A percentile compares a stretch with the other conserved stretches of the same genome.
Evolutionary conservation across 148 eudicot genomes (phyloP).

Genomic region (Pouteria glomerata): DNA sequence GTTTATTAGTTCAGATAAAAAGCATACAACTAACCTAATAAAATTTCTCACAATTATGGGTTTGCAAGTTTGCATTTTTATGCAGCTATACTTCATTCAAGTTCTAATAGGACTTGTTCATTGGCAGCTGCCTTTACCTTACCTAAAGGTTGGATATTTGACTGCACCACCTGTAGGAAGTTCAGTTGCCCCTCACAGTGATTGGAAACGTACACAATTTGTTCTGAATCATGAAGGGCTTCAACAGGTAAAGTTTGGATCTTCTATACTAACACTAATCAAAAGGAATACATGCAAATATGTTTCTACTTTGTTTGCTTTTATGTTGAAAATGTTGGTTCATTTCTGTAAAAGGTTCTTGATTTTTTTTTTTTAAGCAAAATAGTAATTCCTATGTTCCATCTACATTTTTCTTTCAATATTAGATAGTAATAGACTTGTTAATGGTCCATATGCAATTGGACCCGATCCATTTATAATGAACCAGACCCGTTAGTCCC

Average conservation of each 20-base stretch:
- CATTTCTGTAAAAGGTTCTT: neutral
- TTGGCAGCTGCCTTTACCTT: conserved; percentile 85
- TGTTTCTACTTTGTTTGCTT: conserved; percentile 3
- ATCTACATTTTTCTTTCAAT: too few species aligned
- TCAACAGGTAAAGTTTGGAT: conserved; percentile 53
- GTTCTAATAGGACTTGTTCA: conserved; percentile 9
- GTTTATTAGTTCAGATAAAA: too few species aligned
- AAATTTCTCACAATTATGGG: too few species aligned
- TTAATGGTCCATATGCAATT: too few species aligned
- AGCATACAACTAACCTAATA: too few species aligned
- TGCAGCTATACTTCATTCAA: neutral
- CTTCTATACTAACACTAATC: neutral
- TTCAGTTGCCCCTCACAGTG: conserved; percentile 69
- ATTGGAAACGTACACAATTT: conserved; percentile 85
- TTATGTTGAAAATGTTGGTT: neutral
- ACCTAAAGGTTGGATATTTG: conserved; percentile 86
- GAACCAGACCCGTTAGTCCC: too few species aligned
- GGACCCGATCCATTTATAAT: too few species aligned
- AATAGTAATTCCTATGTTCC: too few species aligned
- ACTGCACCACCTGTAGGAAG: conserved; percentile 80
- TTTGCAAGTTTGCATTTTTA: neutral
- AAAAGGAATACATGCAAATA: neutral
- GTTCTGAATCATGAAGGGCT: conserved; percentile 87
- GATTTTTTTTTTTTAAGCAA: too few species aligned
- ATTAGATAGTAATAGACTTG: too few species aligned